phyloP scores from a whole-genome alignment of 805 yeast species.

The Kuraishia piskuri region DNA sequence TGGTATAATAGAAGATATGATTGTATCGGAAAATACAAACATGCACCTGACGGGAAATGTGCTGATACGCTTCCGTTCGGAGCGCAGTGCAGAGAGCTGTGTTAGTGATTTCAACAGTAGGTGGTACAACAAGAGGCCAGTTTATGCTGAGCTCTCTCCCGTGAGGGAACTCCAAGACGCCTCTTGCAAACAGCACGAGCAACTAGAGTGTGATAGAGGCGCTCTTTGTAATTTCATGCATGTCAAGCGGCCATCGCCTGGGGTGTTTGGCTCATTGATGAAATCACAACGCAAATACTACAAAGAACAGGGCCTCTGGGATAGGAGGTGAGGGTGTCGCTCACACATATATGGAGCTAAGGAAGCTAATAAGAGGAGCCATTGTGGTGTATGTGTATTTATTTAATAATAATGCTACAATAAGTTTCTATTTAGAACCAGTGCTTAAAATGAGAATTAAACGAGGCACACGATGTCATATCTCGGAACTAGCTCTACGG shows the following conservation, averaged over 20 bases:
- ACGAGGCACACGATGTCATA: no score
- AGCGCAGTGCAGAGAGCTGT: constrained; percentile 53
- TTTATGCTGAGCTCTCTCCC: constrained; percentile 73
- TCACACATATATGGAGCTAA: no score
- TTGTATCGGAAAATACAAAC: constrained; percentile 77
- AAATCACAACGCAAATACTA: constrained; percentile 27
- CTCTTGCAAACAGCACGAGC: constrained; percentile 64
- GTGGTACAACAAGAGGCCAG: constrained; percentile 78
- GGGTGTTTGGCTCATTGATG: constrained; percentile 30
- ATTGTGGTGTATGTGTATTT: no score
- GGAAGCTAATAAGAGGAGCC: no score
- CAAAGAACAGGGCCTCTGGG: constrained; percentile 4
- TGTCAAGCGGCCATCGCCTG: constrained; percentile 44
- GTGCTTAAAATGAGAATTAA: no score
- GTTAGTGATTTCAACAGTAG: constrained; percentile 57
- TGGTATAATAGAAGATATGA: constrained; percentile 50
- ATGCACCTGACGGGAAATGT: constrained; percentile 84
- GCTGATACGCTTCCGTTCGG: constrained; percentile 51
- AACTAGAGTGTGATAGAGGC: constrained; percentile 63
- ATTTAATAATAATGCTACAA: no score
- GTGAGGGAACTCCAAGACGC: constrained; percentile 64
- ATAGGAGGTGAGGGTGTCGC: not conserved
- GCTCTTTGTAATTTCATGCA: constrained; percentile 87
- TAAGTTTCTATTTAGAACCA: no score
- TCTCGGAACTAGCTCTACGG: no score